Evolutionary conservation across 495 filamentous ascomycete genomes (phyloP).

Genomic region (Lasiosphaeriaceae sp.): DNA sequence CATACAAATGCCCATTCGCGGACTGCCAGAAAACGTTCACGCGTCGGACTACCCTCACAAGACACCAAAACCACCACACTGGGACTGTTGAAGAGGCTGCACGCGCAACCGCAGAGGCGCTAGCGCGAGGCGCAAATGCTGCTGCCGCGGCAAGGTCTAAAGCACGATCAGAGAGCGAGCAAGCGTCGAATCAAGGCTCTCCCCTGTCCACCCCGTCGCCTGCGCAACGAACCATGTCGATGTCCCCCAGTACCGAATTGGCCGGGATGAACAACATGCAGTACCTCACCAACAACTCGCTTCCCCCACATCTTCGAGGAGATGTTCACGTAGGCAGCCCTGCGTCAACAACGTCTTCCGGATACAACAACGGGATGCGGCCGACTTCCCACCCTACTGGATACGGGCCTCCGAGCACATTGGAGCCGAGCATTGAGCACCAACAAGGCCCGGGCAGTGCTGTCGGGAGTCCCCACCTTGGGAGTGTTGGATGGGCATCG

Average conservation of each 20-base stretch:
- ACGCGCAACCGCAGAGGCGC: constrained; percentile 65
- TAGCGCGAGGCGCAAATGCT: constrained; percentile 52
- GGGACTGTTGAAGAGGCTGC: constrained; percentile 94
- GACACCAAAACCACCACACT: constrained; percentile 94
- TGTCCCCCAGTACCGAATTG: constrained; percentile 76
- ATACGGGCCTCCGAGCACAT: constrained; percentile 77
- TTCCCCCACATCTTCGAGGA: constrained; percentile 80
- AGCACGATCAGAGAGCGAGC: constrained; percentile 69
- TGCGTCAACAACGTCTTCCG: constrained; percentile 55
- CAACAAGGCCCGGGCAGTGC: constrained; percentile 65
- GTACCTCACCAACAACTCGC: constrained; percentile 64
- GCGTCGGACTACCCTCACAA: constrained; percentile 86
- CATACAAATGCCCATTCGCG: constrained; percentile 95
- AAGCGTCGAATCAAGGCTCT: constrained; percentile 77
- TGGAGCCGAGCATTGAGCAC: constrained; percentile 81
- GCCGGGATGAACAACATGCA: constrained; percentile 70
- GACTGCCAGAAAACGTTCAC: constrained; percentile 99
- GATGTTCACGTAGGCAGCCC: constrained; percentile 68
- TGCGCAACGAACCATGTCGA: constrained; percentile 65
- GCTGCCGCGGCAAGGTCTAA: constrained; percentile 53
- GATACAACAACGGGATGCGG: constrained; percentile 56
- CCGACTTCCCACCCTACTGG: constrained; percentile 72
- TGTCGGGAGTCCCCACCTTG: constrained; percentile 68
- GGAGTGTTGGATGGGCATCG: constrained; percentile 68
- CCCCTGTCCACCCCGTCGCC: constrained; percentile 84